Evolutionary conservation across 495 filamentous ascomycete species (phyloP), one percentile per base, ranked within the genome.

Genomic region (Xylaria palmicola): DNA sequence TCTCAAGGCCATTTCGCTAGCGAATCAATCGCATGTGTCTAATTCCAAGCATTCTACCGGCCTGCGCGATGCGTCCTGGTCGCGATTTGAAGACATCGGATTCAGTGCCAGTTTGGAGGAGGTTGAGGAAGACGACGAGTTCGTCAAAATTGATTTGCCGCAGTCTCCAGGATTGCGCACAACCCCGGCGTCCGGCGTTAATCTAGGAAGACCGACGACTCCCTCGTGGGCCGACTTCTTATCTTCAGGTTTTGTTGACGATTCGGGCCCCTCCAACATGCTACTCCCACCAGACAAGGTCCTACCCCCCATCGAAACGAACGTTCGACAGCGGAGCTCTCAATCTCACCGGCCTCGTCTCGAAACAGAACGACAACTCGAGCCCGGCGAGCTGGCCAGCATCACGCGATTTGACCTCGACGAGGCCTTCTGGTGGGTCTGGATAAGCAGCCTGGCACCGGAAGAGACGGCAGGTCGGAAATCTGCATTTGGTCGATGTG

Each of bases 371-470:
- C 73, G 79, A 24, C 74, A 85, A 43, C 79, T 97, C 3, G 92
- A 96, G 56, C 95, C 93, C 3, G 94, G 92, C 40, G 94, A 98
- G 80, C 81, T 98, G 44, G 93, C 93, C 24, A 97, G 91, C 65
- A 96, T 98, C 64, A 88, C 83, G 30, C 82, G 83, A 44, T 83
- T 98, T 48, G 89, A 95, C 60, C 78, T 98, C 10, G 94, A 98
- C 68, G 94, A 98, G 70, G 88, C 93, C 0, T 98, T 98, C 72
- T 98, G 95, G 95, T 98, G 94, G 94, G 94, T 98, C 24, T 98
- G 94, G 94, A 97, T 98, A 81, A 94, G 85, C 66, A 98, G 94
- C 79, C 75, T 98, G 70, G 93, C 93, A 2, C 88, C 85, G 6
- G 94, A 98, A 66, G 94, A 98, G 73, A 86, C 92, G 1, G 73